Conservation (phyloP, 176 grass and related monocot species). For the Musa troglodytarum region DNA sequence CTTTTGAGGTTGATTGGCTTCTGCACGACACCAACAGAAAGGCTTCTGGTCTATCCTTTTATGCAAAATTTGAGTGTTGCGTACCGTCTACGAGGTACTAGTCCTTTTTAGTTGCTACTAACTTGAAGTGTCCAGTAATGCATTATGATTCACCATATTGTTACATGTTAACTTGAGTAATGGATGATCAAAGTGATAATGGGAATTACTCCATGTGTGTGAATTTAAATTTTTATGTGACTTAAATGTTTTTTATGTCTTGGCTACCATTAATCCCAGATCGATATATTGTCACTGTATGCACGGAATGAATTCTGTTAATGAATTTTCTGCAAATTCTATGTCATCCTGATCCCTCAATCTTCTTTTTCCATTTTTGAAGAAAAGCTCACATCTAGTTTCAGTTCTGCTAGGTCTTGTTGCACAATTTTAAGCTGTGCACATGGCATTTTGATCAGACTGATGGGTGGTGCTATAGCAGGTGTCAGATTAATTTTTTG, state of each 20-base stretch:
- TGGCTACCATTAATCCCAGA: too few relatives aligned
- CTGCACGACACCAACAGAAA: constrained; percentile 91
- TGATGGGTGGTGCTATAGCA: not conserved
- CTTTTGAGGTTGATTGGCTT: constrained; percentile 91
- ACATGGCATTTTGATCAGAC: not conserved
- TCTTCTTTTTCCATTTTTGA: not conserved
- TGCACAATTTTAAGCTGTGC: not conserved
- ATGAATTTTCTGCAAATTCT: too few relatives aligned
- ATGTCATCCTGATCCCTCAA: too few relatives aligned
- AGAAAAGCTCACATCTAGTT: not conserved
- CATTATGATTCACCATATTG: not conserved
- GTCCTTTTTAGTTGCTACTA: constrained; percentile 13
- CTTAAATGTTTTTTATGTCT: too few relatives aligned
- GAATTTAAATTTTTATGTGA: too few relatives aligned
- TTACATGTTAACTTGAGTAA: not conserved
- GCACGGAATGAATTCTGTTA: too few relatives aligned
- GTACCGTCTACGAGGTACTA: constrained; percentile 87
- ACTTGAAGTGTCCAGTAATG: not conserved
- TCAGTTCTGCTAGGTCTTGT: not conserved
- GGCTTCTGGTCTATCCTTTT: constrained; percentile 92
- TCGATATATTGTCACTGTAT: too few relatives aligned
- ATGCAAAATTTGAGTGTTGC: constrained; percentile 97
- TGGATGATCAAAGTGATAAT: not conserved
- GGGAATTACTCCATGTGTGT: not conserved
- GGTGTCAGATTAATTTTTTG: not conserved